These are phyloP conservation scores for Microdochium nivale DNA, from an alignment of 2,329 filamentous ascomycete species.

Conservation along the genomic window DNA sequence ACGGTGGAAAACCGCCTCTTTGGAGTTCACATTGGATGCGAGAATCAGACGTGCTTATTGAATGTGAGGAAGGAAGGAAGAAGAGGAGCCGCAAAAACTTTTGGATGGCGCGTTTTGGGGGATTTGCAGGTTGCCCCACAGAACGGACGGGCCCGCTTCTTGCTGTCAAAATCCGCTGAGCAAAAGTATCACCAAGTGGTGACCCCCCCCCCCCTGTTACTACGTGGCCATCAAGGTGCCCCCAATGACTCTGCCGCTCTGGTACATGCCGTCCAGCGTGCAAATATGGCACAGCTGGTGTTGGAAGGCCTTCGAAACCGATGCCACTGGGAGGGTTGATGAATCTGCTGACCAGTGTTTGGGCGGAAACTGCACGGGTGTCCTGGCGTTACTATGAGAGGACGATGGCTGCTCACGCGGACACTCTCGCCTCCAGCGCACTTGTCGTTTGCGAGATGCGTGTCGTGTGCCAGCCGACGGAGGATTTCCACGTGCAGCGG, in stretches of 20 bases:
- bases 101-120: not conserved
- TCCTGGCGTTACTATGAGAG: too few species aligned
- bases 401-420: not conserved
- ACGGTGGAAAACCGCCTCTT: slow-evolving; percentile 15
- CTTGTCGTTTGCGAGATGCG: not conserved
- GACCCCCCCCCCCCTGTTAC: too few species aligned
- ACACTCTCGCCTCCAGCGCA: not conserved
- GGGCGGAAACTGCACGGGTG: not conserved
- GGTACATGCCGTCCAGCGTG: too few species aligned
- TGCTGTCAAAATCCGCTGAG: too few species aligned
- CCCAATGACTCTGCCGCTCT: too few species aligned
- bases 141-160: not conserved
- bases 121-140: not conserved
- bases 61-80: not conserved
- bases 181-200: too few species aligned
- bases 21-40: not conserved
- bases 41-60: slow-evolving; percentile 1
- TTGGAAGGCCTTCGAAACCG: too few species aligned
- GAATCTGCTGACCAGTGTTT: too few species aligned
- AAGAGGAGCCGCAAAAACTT: not conserved
- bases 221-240: too few species aligned
- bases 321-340: too few species aligned
- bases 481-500: not conserved
- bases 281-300: too few species aligned
- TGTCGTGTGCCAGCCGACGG: not conserved